Conservation (phyloP, 1,284 basidiomycete genomes). For the Tilletia indica region DNA sequence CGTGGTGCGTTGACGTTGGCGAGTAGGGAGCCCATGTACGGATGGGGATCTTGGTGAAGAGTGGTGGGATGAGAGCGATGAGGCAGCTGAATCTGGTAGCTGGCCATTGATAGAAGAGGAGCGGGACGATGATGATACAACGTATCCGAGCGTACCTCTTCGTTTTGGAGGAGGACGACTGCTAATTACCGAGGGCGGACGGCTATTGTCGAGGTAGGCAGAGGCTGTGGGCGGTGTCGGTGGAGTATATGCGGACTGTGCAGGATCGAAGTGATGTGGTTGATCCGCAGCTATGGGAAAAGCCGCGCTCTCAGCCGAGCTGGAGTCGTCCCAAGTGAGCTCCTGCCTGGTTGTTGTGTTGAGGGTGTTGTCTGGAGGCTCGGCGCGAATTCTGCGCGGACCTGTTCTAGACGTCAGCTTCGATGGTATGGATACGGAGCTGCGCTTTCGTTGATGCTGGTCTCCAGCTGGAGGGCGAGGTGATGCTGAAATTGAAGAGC, state of each 20-base stretch:
- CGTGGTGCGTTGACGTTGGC: not conserved
- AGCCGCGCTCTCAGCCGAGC: not conserved
- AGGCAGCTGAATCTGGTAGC: conserved; percentile 1
- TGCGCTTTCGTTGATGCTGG: conserved; percentile 1
- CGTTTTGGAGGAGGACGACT: not conserved
- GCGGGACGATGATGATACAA: not conserved
- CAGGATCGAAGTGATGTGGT: not conserved
- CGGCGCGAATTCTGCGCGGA: not conserved
- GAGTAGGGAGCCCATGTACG: not conserved
- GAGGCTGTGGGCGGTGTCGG: not conserved
- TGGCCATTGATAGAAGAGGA: not conserved
- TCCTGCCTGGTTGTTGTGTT: conserved; percentile 3
- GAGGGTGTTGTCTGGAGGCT: conserved; percentile 14
- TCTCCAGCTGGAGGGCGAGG: not conserved
- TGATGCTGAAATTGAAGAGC: not conserved
- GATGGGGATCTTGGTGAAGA: not conserved
- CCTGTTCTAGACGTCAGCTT: conserved; percentile 1
- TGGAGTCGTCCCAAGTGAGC: conserved; percentile 2
- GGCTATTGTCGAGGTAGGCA: not conserved
- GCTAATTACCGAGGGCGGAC: not conserved
- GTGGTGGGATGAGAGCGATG: conserved; percentile 12
- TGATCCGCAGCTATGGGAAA: too few species aligned
- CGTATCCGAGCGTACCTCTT: conserved; percentile 1
- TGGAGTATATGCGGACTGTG: not conserved
- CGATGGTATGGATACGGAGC: conserved; percentile 1